Evolutionary conservation across 2,329 filamentous ascomycete genomes (phyloP).

Genomic region (Ustulina deusta): DNA sequence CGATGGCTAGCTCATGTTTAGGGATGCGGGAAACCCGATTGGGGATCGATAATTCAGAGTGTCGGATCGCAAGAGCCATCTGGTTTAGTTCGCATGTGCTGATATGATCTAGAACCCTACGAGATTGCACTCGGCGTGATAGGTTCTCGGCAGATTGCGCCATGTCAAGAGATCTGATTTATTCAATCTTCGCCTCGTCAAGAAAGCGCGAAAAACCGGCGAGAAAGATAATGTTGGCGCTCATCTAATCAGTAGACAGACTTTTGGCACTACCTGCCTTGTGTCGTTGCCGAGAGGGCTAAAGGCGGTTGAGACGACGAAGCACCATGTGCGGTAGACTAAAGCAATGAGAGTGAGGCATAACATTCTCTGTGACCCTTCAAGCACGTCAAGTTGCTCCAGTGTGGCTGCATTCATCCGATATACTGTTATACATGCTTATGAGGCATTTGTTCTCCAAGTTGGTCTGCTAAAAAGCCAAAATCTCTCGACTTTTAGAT

Average conservation of each 20-base stretch:
- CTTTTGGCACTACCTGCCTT: neutral
- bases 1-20: no score
- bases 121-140: neutral
- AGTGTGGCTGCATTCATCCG: conserved; percentile 6
- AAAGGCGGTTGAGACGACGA: neutral
- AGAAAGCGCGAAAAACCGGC: neutral
- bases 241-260: neutral
- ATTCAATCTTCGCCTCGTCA: neutral
- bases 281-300: neutral
- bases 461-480: neutral
- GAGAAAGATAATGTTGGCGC: neutral
- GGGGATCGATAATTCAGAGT: no score
- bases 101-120: neutral
- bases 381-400: neutral
- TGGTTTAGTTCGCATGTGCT: neutral
- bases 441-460: neutral
- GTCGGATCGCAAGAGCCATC: neutral
- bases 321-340: neutral
- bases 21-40: no score
- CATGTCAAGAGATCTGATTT: neutral
- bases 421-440: conserved; percentile 9
- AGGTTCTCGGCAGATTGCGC: neutral
- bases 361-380: neutral
- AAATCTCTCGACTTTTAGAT: conserved; percentile 9
- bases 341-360: neutral